phyloP scores from a whole-genome alignment of 1,284 basidiomycete genomes.

The Ganoderma leucocontextum region DNA sequence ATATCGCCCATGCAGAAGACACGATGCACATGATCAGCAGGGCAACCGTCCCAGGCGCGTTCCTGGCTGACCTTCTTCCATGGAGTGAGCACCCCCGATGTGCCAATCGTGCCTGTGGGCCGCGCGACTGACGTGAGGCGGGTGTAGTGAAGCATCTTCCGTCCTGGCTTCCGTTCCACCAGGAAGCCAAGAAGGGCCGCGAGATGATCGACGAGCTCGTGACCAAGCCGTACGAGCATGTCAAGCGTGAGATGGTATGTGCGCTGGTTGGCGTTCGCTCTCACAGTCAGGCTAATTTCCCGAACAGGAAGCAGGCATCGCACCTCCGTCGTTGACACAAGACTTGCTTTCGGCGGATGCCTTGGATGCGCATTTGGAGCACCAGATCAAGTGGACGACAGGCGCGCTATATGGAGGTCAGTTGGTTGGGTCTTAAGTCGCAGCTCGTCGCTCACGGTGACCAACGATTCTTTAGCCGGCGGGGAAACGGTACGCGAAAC shows the following conservation, averaged over 20 bases:
- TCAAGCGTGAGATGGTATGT: slow-evolving; percentile 41
- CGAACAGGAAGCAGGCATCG: slow-evolving; percentile 23
- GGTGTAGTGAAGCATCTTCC: slow-evolving; percentile 44
- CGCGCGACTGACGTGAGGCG: not conserved
- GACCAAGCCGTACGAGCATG: slow-evolving; percentile 39
- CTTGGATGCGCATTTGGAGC: slow-evolving; percentile 10
- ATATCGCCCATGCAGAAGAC: slow-evolving; percentile 37
- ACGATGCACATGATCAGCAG: slow-evolving; percentile 35
- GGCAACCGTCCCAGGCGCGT: slow-evolving; percentile 41
- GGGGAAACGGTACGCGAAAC: slow-evolving; percentile 26
- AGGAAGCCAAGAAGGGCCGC: slow-evolving; percentile 34
- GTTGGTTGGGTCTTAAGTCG: not conserved
- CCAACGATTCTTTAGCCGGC: slow-evolving; percentile 22
- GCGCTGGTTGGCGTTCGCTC: not conserved
- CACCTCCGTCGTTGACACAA: slow-evolving; percentile 27
- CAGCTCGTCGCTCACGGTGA: not conserved
- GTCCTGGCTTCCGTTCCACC: slow-evolving; percentile 48
- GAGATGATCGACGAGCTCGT: slow-evolving; percentile 34
- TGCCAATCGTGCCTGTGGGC: not conserved
- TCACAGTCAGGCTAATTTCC: not conserved
- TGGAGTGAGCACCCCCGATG: slow-evolving; percentile 29
- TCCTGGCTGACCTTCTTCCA: slow-evolving; percentile 41
- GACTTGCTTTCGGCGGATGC: slow-evolving; percentile 18
- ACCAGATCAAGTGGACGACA: slow-evolving; percentile 34
- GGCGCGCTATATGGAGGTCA: slow-evolving; percentile 39